Evolutionary conservation across 345 rosid genomes (phyloP), one percentile per base, ranked within the genome.

Genomic region (Eucalyptus victrix): DNA sequence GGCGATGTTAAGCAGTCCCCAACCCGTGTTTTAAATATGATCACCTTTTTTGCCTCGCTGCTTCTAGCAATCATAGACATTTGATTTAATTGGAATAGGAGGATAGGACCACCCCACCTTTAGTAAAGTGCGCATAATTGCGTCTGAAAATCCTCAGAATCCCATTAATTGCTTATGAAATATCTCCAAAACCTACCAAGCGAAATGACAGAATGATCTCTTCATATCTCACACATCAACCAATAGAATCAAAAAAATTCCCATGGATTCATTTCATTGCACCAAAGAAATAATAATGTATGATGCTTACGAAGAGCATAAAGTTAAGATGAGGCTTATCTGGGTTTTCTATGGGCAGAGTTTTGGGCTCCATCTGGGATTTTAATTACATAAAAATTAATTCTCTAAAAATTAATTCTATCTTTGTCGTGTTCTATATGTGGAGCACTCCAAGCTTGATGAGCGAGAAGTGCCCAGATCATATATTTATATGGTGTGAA

Each of bases 101-200:
- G 40, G 85, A 76, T 21, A 76, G 85, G 85, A 76, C 47, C 85
- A 76, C 85, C 85, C 85, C 85, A 76, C 47, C 85, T 76, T 76
- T 76, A 21, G 85, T 40, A 76, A 76, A 76, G 85, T 76, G 85
- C 47, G 47, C 85, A 76, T 76, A 76, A 76, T 90, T 87, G 83
- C 91, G 93, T 92, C 93, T 89, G 91, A 91, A 87, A 56, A 54
- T 86, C 69, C 40, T 24, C 91, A 87, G 88, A 49, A 87, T 88
- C 88, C 37, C 86, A 90, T 89, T 89, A 86, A 91, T 88, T 91
- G 88, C 91, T 13, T 86, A 86, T 88, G 65, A 69, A 81, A 37
- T 30, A 86, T 86, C 44, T 86, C 85, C 85, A 40, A 40, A 12
- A 24, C 85, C 85, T 40, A 76, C 47, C 28, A 6, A 76, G 16